A percentile compares a stretch with the other conserved stretches of the same genome.
phyloP scores from a whole-genome alignment of 2,329 filamentous ascomycete species.

The Botrytis aclada region DNA sequence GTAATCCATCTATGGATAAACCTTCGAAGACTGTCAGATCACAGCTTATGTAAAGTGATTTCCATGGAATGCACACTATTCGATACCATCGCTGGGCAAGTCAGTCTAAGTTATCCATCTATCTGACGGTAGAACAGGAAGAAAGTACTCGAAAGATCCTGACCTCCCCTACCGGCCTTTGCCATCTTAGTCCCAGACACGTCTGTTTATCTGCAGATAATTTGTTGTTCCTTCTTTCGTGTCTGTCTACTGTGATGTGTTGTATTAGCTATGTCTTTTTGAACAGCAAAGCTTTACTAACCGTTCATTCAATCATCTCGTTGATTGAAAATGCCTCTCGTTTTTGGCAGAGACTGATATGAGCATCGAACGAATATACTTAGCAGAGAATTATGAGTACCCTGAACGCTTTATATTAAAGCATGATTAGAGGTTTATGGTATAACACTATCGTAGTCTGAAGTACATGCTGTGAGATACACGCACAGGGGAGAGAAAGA shows the following conservation, averaged over 20 bases:
- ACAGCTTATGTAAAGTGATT: background rate
- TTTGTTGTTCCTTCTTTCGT: background rate
- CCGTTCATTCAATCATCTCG: background rate
- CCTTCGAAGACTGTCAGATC: background rate
- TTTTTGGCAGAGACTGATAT: background rate
- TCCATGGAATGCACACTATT: background rate
- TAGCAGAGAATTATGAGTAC: background rate
- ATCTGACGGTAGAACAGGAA: too few relatives aligned
- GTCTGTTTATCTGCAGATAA: background rate
- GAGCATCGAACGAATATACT: background rate
- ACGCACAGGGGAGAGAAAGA: too few relatives aligned
- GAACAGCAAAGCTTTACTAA: background rate
- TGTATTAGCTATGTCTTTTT: background rate
- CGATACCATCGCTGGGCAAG: background rate
- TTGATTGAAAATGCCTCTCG: background rate
- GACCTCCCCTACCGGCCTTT: background rate
- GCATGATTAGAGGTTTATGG: background rate
- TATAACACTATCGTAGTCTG: background rate
- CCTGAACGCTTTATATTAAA: background rate
- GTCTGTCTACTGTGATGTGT: background rate
- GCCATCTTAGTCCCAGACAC: background rate
- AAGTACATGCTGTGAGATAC: background rate
- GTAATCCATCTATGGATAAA: too few relatives aligned
- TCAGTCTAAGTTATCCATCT: background rate
- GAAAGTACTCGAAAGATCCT: background rate